Percentiles rank a stretch among this genome's conserved stretches.
Evolutionary conservation across 768 basidiomycete genomes (phyloP).

Genomic region (Russula griseocarnosa): DNA sequence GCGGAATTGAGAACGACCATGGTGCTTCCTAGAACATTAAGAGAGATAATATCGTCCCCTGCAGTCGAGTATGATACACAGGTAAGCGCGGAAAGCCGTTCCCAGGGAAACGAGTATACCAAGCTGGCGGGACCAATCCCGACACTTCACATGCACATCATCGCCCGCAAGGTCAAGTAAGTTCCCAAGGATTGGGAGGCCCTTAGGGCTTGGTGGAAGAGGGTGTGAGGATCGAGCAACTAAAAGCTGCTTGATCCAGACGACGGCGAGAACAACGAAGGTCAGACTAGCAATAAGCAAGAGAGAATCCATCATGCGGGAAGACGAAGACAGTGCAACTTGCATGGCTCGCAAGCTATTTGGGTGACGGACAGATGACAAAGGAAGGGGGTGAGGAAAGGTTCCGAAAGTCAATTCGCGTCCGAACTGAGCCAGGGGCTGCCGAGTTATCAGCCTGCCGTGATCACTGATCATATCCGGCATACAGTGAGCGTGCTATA

Average conservation of each 20-base stretch:
- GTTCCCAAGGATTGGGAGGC: conserved; percentile 31
- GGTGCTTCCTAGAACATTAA: conserved; percentile 25
- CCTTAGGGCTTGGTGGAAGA: conserved; percentile 30
- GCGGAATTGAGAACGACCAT: conserved; percentile 29
- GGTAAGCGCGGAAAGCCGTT: background rate
- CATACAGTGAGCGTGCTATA: too few species aligned
- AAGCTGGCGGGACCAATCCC: conserved; percentile 30
- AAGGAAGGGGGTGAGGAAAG: too few species aligned
- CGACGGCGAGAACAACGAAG: conserved; percentile 8
- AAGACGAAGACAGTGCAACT: background rate
- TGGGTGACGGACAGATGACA: background rate
- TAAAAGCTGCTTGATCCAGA: conserved; percentile 23
- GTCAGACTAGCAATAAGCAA: conserved; percentile 4
- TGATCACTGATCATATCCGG: too few species aligned
- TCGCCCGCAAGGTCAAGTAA: conserved; percentile 29
- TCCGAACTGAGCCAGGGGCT: too few species aligned
- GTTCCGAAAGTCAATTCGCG: background rate
- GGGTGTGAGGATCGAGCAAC: conserved; percentile 6
- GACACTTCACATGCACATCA: conserved; percentile 26
- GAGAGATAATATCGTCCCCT: conserved; percentile 26
- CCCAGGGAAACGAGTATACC: conserved; percentile 17
- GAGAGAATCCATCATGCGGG: conserved; percentile 13
- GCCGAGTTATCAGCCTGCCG: too few species aligned
- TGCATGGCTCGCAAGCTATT: background rate
- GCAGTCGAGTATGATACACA: background rate